Conservation (phyloP, 2,329 filamentous ascomycete species). For the Pseudocercospora macadamiae region DNA sequence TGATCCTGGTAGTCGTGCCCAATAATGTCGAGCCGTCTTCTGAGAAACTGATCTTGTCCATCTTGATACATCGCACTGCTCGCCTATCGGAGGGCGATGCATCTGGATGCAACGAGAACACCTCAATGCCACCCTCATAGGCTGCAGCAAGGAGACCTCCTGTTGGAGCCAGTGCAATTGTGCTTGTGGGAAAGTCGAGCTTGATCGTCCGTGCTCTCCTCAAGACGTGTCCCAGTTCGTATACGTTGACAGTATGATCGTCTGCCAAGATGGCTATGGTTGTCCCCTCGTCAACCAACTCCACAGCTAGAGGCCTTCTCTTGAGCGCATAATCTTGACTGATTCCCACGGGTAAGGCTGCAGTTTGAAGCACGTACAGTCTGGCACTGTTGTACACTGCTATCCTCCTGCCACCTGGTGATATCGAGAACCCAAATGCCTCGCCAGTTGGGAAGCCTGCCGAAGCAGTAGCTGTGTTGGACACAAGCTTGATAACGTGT, state of each 20-base stretch:
- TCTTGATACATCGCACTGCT: constrained; percentile 39
- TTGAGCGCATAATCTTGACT: constrained; percentile 77
- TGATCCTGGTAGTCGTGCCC: constrained; percentile 42
- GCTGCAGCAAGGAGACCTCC: constrained; percentile 82
- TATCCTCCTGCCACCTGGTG: constrained; percentile 72
- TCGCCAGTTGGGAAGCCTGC: constrained; percentile 68
- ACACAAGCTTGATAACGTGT: constrained; percentile 73
- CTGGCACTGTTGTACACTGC: constrained; percentile 84
- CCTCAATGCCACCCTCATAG: constrained; percentile 83
- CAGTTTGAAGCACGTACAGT: constrained; percentile 76
- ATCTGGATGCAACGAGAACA: constrained; percentile 70
- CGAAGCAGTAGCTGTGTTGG: constrained; percentile 78
- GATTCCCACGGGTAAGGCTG: constrained; percentile 59
- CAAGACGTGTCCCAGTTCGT: constrained; percentile 65
- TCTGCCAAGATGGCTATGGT: constrained; percentile 77
- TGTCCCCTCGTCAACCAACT: constrained; percentile 75
- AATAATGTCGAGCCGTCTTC: constrained; percentile 42
- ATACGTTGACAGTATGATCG: constrained; percentile 81
- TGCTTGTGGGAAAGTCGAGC: constrained; percentile 74
- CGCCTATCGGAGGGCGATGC: constrained; percentile 47
- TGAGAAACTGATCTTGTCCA: constrained; percentile 42
- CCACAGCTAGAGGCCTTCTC: constrained; percentile 73
- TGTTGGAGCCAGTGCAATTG: constrained; percentile 78
- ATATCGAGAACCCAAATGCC: constrained; percentile 81
- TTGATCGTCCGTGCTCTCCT: constrained; percentile 69